These are phyloP conservation scores for Teunomyces barrocoloradensis DNA, from an alignment of 805 yeast species.

Conservation along the genomic window DNA sequence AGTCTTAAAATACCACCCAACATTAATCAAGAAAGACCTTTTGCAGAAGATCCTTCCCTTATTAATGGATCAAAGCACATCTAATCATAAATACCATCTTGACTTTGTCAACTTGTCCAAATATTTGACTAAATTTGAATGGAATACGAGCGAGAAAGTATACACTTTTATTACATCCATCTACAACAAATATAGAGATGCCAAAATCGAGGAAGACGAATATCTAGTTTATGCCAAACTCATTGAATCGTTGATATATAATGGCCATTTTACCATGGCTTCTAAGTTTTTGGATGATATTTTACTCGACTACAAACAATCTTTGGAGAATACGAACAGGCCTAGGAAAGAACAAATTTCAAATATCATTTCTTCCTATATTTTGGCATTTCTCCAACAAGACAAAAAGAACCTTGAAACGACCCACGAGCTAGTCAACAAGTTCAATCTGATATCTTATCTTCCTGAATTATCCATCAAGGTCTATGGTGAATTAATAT, in stretches of 20 bases:
- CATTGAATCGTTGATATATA: conserved; percentile 51
- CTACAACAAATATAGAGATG: conserved; percentile 33
- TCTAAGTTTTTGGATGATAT: conserved; percentile 57
- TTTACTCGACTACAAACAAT: conserved; percentile 42
- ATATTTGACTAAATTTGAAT: conserved; percentile 15
- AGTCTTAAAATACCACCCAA: conserved; percentile 26
- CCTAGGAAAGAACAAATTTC: conserved; percentile 31
- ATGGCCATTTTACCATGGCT: conserved; percentile 50
- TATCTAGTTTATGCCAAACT: conserved; percentile 50
- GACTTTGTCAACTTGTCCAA: conserved; percentile 20
- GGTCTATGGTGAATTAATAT: conserved; percentile 31
- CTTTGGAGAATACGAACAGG: conserved; percentile 11
- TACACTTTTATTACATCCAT: conserved; percentile 27
- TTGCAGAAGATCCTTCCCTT: conserved; percentile 14
- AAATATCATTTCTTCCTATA: conserved; percentile 42
- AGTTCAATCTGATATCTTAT: conserved; percentile 28
- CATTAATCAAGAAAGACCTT: conserved; percentile 20
- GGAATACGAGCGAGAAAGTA: conserved; percentile 12
- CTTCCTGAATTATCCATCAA: conserved; percentile 35
- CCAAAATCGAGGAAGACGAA: conserved; percentile 30
- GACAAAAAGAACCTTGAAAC: conserved; percentile 14
- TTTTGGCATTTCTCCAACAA: conserved; percentile 7
- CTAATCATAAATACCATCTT: neutral
- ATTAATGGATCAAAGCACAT: neutral
- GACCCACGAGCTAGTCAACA: conserved; percentile 24